Conservation (phyloP, 805 yeast genomes). For the Candida gorgasii region DNA sequence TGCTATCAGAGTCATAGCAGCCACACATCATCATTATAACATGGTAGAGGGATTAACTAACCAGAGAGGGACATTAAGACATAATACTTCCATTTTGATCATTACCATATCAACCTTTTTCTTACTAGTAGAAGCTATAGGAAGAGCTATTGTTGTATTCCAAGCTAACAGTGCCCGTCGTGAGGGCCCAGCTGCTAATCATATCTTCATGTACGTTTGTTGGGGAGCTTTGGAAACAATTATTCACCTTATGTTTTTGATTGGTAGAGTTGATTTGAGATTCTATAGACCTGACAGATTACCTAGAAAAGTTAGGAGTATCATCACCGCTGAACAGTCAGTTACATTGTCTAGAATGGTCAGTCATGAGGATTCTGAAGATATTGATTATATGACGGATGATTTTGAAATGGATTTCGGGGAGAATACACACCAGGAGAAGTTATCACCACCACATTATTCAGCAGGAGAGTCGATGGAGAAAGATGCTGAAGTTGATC, state of each 20-base stretch:
- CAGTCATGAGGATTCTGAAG: slow-evolving; percentile 14
- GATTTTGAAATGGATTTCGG: slow-evolving; percentile 4
- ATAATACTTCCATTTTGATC: slow-evolving; percentile 51
- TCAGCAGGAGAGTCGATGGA: slow-evolving; percentile 1
- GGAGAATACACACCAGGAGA: background rate
- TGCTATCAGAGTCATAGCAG: slow-evolving; percentile 61
- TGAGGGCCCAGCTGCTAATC: slow-evolving; percentile 32
- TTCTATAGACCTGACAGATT: slow-evolving; percentile 73
- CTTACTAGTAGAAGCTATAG: slow-evolving; percentile 50
- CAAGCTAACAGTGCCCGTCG: slow-evolving; percentile 19
- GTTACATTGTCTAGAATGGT: slow-evolving; percentile 6
- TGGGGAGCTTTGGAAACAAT: slow-evolving; percentile 68
- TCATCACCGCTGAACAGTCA: slow-evolving; percentile 42
- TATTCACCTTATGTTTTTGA: slow-evolving; percentile 53
- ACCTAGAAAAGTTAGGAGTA: slow-evolving; percentile 35
- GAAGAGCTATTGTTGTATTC: slow-evolving; percentile 52
- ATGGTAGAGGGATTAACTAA: slow-evolving; percentile 32
- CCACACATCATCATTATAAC: slow-evolving; percentile 47
- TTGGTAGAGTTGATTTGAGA: slow-evolving; percentile 69
- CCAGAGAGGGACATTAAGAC: slow-evolving; percentile 44
- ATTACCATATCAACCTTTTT: slow-evolving; percentile 48
- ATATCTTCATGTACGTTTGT: slow-evolving; percentile 61
- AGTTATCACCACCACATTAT: slow-evolving; percentile 9
- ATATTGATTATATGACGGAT: slow-evolving; percentile 5
- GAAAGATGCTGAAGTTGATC: background rate